Evolutionary conservation across 768 basidiomycete species (phyloP), one percentile per base, ranked within the genome.

Genomic region (Lanmaoa rubissima): DNA sequence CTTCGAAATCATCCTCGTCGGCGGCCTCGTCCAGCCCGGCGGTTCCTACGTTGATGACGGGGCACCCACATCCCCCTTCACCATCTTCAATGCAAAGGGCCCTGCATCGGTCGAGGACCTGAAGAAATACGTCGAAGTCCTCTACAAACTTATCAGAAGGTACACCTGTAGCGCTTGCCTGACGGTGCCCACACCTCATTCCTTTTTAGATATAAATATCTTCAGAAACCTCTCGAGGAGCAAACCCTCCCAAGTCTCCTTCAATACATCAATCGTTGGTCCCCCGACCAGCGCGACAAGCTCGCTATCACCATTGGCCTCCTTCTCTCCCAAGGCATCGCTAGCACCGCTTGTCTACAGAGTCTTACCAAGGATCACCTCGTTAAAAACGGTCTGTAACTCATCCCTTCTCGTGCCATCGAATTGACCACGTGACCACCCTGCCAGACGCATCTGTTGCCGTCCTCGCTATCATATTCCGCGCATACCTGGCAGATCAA

Each of bases 111-210:
- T 87, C 69, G 88, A 87, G 51, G 92, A 96, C 77, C 77, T 98
- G 74, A 95, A 90, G 82, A 90, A 88, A 70, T 93, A 97, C 66
- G 81, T 95, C 54, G 95, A 96, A 59, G 95, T 97, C 36, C 80
- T 98, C 65, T 94, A 94, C 75, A 95, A 94, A 78, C 88, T 98
- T 56, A 93, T 95, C 79, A 83, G 96, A 76, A 88, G 96, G 94
- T 92, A 65, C 54, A 74, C 60, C 35, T 12, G 32, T 41, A 36
- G 53, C 21, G 0, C 31, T 17, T 61, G 56, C 59, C 56, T 48
- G 54, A 54, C 45, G 4, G 35, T 51, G 8, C 16, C 16, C 38
- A 26, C 9, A 8, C 19, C 49, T 62, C 61, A 56, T 47, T 19
- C 21, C 36, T 36, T 42, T n/a, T 53, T 68, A 96, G 94, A 76